Base-by-base conservation (phyloP, 139 green algal genomes). In the Gonium pectorale region DNA sequence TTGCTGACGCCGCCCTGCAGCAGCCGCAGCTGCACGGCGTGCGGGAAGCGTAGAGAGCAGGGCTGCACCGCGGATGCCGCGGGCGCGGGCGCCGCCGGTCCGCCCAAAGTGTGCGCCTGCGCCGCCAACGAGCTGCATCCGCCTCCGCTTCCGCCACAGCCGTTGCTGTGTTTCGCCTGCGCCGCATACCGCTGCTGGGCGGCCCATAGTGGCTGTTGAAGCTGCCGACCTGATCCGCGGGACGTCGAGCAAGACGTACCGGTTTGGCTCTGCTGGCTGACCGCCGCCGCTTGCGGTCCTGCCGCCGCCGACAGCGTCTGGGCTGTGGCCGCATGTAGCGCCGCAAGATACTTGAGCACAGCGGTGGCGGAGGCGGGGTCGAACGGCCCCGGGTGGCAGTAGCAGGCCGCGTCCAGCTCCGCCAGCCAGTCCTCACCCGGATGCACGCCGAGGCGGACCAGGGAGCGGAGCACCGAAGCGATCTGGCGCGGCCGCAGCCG, bases 331-430 rank as follows among this genome's bases (percentile, higher is more conserved):
- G 40, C 46, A 29, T 83, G 59, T 22, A 83, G 44, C 26, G 19
- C n/a, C 22, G 77, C 77, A 11, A 83, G 62, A 0, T 60, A 31
- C 5, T 70, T 27, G 31, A 83, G 26, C 0, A 59, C 43, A 13
- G 41, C 13, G 11, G 62, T 74, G 19, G 62, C 5, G n/a, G 77
- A 64, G 5, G 43, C 77, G 6, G 77, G 62, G 15, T 74, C 69
- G 69, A 87, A 87, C 4, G 68, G 69, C 0, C 80, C 80, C 3
- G 81, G 81, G 40, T 87, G 81, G 40, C 22, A 43, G 69, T 74
- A 87, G 81, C 69, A 81, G 29, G 51, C 64, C 13, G 52, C 43
- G 38, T 87, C 81, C 31, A 87, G 31, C 3, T 87, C 81, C n/a
- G 41, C 33, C 1, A 82, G 59, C 40, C 62, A 68, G n/a, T 82